Base-by-base conservation (phyloP, 106 monocot species). In the Dioscorea dumetorum region DNA sequence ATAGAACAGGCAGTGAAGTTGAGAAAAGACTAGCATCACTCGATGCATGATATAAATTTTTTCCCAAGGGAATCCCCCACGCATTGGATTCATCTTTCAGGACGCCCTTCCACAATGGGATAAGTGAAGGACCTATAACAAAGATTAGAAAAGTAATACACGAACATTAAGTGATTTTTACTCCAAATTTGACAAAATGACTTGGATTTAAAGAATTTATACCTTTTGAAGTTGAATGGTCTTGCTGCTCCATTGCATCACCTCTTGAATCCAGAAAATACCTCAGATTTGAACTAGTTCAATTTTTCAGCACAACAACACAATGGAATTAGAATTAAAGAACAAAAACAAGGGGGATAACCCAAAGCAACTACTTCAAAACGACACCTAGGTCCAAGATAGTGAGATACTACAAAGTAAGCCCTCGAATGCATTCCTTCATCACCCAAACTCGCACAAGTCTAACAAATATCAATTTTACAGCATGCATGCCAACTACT, bases 1-100 rank as follows among this genome's bases (percentile, higher is more conserved):
- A 84, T 78, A 91, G 82, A 61, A 91, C 86, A 4, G 95, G 95
- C 41, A 97, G 67, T 14, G 95, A 97, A 50, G 80, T 88, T 50
- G 95, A 91, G 74, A 97, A 97, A 4, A 97, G 83, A 60, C 81
- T 87, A 50, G 66, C 75, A 78, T 97, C 85, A 33, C 28, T 76
- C 2, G 91, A 83, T 58, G 61, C 81, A 60, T 61, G 62, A 65
- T 68, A 76, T 5, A 33, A 60, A 70, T 67, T 79, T n/a, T 75
- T 73, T 61, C 72, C 75, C 13, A 66, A 58, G 50, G 82, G 80
- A 65, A 78, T 63, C 58, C 65, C 76, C 88, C 84, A 87, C 24
- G 72, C 57, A 62, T 28, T 83, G 17, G 52, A 78, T 77, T 61
- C 80, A 65, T 22, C 65, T 33, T 75, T 82, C 24, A 58, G 58